Base-by-base conservation (phyloP, 345 rosid genomes). In the Cochlearia excelsa region DNA sequence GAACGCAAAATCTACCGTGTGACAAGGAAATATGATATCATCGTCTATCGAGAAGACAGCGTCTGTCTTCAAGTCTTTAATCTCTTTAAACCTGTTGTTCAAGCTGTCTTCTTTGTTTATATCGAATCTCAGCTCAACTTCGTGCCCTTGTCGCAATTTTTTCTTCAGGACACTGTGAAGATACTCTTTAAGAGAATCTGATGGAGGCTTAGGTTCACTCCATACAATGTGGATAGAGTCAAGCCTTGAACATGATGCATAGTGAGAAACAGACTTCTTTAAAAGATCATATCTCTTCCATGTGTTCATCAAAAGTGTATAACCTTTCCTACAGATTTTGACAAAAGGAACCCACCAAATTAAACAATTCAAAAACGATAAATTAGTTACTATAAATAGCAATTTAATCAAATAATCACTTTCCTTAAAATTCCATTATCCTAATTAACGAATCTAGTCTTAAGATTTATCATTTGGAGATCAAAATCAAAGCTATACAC, bases 251-350 rank as follows among this genome's bases (percentile, higher is more conserved):
- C 98, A 92, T 16, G 84, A 63, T 3, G 88, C 73, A 54, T 88
- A 92, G 62, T 92, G 98, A 3, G 93, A 75, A 63, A 92, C 75
- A 26, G 97, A 92, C 68, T 82, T 75, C 87, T 84, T 86, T 70
- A 92, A 67, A 11, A 92, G 86, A 81, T 88, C 93, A 23, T 92
- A 77, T 84, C 97, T 84, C 79, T 88, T 92, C 98, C 98, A 92
- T 1, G 98, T 92, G 74, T 92, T 88, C 72, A 92, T 86, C 52
- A 92, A 10, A 66, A 88, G 78, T 26, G 95, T 75, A 64, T 84
- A 92, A 51, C 95, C 83, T 74, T 83, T 85, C 78, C 98, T 92
- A 83, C 28, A 51, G 4, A 47, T 29, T 16, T 43, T 46, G 34
- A 52, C 3, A 30, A 54, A 34, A 27, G 40, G 5, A 6, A 33